These are phyloP conservation scores for Phytophthora idaei DNA, from an alignment of 352 stramenopile species.

Conservation along the genomic window DNA sequence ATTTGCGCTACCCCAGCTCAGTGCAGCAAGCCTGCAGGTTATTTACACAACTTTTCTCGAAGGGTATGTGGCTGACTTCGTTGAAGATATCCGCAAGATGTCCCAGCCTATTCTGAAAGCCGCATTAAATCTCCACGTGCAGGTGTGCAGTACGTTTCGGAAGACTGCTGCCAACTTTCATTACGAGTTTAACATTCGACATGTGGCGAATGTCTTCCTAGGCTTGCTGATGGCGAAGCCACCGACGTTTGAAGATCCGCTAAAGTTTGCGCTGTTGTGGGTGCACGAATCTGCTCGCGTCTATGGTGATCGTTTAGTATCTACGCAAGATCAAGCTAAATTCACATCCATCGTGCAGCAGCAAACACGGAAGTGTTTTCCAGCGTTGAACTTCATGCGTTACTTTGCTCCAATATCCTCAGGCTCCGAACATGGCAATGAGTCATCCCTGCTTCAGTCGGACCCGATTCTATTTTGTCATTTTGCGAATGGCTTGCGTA, in stretches of 20 bases:
- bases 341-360: constrained; percentile 90
- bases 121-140: constrained; percentile 89
- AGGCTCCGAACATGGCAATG: constrained; percentile 17
- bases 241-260: constrained; percentile 81
- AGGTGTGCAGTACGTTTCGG: constrained; percentile 81
- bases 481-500: constrained; percentile 86
- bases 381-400: constrained; percentile 87
- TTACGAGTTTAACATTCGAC: constrained; percentile 97
- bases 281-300: constrained; percentile 96
- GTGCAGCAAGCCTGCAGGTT: constrained; percentile 84
- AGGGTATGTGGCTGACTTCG: constrained; percentile 93
- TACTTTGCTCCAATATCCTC: constrained; percentile 80
- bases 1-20: constrained; percentile 92
- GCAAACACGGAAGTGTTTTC: constrained; percentile 94
- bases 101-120: constrained; percentile 83
- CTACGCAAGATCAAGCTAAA: constrained; percentile 74
- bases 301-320: constrained; percentile 94
- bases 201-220: constrained; percentile 96
- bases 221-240: constrained; percentile 91
- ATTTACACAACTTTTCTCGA: constrained; percentile 97
- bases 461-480: constrained; percentile 95
- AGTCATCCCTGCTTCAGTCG: constrained; percentile 24
- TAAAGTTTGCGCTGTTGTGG: constrained; percentile 94
- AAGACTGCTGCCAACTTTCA: constrained; percentile 97
- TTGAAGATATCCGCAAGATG: constrained; percentile 92